Evolutionary conservation across 106 monocot genomes (phyloP).

Genomic region (Phalaenopsis equestris): DNA sequence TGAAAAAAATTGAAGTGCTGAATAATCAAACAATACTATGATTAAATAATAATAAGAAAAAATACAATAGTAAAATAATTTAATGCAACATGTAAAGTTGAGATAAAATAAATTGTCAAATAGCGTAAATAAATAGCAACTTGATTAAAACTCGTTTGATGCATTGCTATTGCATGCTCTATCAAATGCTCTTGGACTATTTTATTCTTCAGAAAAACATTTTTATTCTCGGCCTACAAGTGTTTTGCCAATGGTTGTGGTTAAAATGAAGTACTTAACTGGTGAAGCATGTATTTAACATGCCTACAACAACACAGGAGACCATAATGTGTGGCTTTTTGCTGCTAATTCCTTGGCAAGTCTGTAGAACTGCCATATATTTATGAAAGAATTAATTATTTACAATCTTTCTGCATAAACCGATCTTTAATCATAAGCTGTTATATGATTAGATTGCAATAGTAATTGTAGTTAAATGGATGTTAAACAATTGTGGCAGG

Average conservation of each 20-base stretch:
- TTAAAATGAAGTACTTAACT: not conserved
- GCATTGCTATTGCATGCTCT: too few relatives aligned
- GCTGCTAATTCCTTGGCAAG: not conserved
- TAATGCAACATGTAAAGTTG: not conserved
- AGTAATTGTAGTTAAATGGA: not conserved
- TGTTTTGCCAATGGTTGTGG: too few relatives aligned
- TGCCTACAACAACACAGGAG: too few relatives aligned
- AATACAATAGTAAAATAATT: not conserved
- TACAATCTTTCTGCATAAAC: not conserved
- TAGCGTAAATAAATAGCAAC: too few relatives aligned
- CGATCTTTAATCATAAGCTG: not conserved
- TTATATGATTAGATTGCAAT: not conserved
- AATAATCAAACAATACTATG: not conserved
- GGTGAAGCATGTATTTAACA: too few relatives aligned
- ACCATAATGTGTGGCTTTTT: not conserved
- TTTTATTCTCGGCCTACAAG: too few relatives aligned
- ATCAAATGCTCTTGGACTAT: too few relatives aligned
- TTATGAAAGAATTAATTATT: not conserved
- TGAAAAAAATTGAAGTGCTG: not conserved
- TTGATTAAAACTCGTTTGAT: too few relatives aligned
- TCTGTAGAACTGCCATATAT: not conserved
- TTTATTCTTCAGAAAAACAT: too few relatives aligned
- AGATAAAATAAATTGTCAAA: not conserved
- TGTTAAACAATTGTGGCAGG: slow-evolving; percentile 15
- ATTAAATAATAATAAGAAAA: not conserved